Conservation (phyloP, 169 alveolate species). For the Sarcocystis neurona region DNA sequence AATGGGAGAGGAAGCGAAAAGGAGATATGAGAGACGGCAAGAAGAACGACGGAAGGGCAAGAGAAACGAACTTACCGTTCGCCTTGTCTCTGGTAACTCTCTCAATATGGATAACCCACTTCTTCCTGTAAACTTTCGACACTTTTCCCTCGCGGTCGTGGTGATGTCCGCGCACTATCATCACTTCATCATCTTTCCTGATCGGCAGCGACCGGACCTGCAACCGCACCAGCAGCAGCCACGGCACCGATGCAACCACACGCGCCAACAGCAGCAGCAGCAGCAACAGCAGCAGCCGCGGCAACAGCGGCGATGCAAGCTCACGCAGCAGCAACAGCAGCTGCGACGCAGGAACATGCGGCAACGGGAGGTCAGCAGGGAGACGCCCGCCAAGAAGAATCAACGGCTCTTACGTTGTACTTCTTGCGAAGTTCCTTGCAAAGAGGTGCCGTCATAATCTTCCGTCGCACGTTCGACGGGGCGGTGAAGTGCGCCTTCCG, state of each 20-base stretch:
- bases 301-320: not conserved
- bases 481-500: conserved; percentile 98
- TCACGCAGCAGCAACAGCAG: not conserved
- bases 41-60: not conserved
- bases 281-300: not conserved
- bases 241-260: not conserved
- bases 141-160: conserved; percentile 98
- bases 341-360: too few relatives aligned
- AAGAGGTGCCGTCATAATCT: conserved; percentile 96
- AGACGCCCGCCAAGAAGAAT: not conserved
- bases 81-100: conserved; percentile 95
- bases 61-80: conserved; percentile 77
- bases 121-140: conserved; percentile 96
- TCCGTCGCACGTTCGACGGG: conserved; percentile 95
- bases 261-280: not conserved
- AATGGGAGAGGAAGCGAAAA: too few relatives aligned
- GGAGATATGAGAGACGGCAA: too few relatives aligned
- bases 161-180: conserved; percentile 94
- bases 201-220: conserved; percentile 95
- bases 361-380: not conserved
- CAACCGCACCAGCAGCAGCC: not conserved
- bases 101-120: conserved; percentile 95
- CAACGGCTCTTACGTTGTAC: conserved; percentile 87
- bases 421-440: conserved; percentile 95
- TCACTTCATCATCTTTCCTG: conserved; percentile 98